Evolutionary conservation across 768 basidiomycete genomes (phyloP).

Genomic region (Mycena amicta): DNA sequence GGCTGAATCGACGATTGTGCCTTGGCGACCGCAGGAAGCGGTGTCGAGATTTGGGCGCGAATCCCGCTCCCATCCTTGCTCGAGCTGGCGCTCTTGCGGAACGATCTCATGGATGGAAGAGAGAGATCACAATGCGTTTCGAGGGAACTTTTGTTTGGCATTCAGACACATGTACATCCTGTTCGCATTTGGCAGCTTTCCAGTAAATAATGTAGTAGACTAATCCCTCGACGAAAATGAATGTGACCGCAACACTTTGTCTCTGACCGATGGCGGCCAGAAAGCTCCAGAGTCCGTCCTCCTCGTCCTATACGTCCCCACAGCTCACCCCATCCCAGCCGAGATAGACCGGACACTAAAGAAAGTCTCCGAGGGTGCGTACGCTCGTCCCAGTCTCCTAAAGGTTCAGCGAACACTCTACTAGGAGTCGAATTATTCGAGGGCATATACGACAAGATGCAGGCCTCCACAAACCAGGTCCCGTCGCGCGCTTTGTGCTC

Average conservation of each 20-base stretch:
- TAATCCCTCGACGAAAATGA: too few species aligned
- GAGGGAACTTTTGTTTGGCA: not conserved
- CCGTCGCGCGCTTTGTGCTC: not conserved
- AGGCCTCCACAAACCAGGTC: constrained; percentile 84
- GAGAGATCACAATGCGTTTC: constrained; percentile 3
- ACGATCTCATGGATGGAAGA: constrained; percentile 67
- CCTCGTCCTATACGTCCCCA: not conserved
- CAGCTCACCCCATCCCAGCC: constrained; percentile 50
- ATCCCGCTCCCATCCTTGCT: constrained; percentile 53
- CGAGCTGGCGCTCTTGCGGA: constrained; percentile 78
- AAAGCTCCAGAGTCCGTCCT: constrained; percentile 79
- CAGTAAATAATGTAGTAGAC: too few species aligned
- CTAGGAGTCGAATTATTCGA: constrained; percentile 82
- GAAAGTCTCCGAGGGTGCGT: constrained; percentile 83
- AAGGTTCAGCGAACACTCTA: too few species aligned
- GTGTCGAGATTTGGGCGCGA: constrained; percentile 70
- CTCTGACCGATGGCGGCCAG: constrained; percentile 73
- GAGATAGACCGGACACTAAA: constrained; percentile 99
- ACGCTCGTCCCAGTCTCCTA: not conserved
- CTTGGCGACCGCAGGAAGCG: constrained; percentile 68
- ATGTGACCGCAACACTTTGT: constrained; percentile 4
- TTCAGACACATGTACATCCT: too few species aligned
- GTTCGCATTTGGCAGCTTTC: too few species aligned
- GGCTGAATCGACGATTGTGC: constrained; percentile 73
- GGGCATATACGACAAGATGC: constrained; percentile 98